Evolutionary conservation across 441 rosid species (phyloP).

Genomic region (Theobroma grandiflorum): DNA sequence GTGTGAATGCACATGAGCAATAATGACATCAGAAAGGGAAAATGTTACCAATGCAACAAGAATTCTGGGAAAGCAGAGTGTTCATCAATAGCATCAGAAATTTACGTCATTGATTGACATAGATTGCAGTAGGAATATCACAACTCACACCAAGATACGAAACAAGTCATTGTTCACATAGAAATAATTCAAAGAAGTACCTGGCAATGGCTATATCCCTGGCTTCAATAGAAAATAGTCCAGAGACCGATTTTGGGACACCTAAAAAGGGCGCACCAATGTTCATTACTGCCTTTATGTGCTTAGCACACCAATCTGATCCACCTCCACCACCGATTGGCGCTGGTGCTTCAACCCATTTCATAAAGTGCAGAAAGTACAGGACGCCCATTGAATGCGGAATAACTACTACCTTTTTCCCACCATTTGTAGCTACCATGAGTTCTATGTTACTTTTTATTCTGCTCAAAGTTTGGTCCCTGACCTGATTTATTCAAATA

Average conservation of each 20-base stretch:
- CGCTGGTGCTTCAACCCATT: conserved; percentile 64
- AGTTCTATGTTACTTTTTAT: conserved; percentile 56
- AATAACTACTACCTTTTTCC: conserved; percentile 54
- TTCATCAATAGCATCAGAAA: neutral
- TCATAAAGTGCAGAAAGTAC: conserved; percentile 65
- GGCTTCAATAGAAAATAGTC: conserved; percentile 54
- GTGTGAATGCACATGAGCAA: conserved; percentile 10
- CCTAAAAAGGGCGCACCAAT: conserved; percentile 61
- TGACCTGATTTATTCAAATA: conserved; percentile 36
- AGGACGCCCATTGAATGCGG: conserved; percentile 64
- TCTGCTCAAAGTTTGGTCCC: conserved; percentile 53
- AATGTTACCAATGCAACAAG: conserved; percentile 5
- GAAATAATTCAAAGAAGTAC: conserved; percentile 29
- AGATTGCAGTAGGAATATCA: neutral
- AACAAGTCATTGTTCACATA: neutral
- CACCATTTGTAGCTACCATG: conserved; percentile 55
- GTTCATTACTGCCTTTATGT: conserved; percentile 55
- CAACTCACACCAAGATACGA: conserved; percentile 15
- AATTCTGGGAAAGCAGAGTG: neutral
- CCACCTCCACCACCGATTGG: conserved; percentile 64
- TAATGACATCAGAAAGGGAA: neutral
- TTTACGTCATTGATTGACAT: neutral
- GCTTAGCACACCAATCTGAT: conserved; percentile 58
- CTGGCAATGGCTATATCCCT: conserved; percentile 58
- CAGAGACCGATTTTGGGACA: conserved; percentile 51